Percentiles rank a stretch among this genome's conserved stretches.
phyloP scores from a whole-genome alignment of 2,329 filamentous ascomycete genomes.

The Fusarium sublunatum region DNA sequence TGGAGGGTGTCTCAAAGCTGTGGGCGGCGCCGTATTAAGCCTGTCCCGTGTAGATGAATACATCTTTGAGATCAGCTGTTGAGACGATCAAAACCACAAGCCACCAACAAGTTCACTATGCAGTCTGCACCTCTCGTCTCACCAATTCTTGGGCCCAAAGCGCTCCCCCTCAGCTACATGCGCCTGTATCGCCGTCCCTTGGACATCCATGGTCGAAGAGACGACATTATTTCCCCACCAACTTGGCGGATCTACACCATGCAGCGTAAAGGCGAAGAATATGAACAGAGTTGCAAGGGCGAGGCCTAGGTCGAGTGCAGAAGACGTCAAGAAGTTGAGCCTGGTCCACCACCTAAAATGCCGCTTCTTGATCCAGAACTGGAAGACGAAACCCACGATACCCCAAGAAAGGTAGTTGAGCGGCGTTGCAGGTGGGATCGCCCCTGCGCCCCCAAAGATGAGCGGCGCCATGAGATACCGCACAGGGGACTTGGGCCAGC shows the following conservation, averaged over 20 bases:
- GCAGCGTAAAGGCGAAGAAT: constrained; percentile 75
- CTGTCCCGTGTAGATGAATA: neutral
- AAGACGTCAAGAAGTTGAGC: constrained; percentile 78
- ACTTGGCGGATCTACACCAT: constrained; percentile 67
- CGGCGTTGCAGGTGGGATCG: constrained; percentile 74
- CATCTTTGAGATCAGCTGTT: constrained; percentile 2
- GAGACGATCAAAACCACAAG: constrained; percentile 1
- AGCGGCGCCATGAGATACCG: constrained; percentile 70
- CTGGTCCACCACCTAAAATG: constrained; percentile 78
- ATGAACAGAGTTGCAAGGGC: constrained; percentile 75
- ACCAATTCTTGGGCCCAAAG: constrained; percentile 72
- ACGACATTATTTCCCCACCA: constrained; percentile 78
- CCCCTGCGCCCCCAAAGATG: constrained; percentile 69
- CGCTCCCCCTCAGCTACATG: constrained; percentile 64
- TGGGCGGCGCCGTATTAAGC: constrained; percentile 9
- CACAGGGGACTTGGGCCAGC: constrained; percentile 62
- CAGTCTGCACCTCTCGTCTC: constrained; percentile 12
- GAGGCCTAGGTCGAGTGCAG: constrained; percentile 75
- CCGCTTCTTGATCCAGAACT: constrained; percentile 72
- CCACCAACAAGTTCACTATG: constrained; percentile 19
- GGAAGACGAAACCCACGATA: constrained; percentile 76
- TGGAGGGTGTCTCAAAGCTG: constrained; percentile 2
- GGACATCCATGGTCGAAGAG: constrained; percentile 69
- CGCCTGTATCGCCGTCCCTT: constrained; percentile 68
- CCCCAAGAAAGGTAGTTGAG: constrained; percentile 82